Evolutionary conservation across 2,329 filamentous ascomycete species (phyloP), one percentile per base, ranked within the genome.

Genomic region (Alternaria gaisen): DNA sequence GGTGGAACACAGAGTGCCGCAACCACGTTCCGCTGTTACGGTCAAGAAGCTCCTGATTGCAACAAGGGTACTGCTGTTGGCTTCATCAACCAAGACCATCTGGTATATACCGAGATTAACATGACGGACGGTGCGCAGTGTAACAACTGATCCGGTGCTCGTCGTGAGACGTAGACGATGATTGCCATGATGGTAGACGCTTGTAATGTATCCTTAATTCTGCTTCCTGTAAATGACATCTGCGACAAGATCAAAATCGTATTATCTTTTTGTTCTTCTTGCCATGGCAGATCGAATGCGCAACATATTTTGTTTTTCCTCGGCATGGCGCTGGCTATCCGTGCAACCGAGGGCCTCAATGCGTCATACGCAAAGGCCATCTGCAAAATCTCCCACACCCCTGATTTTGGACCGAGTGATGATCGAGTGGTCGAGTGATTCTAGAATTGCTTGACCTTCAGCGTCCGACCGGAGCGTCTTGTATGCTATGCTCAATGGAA

Each of bases 31-130:
- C 44, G 66, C 7, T 68, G 66, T 26, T 68, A 58, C 47, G 64
- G 66, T 0, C 66, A 67, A 36, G 66, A 68, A 53, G 66, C 66
- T 2, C 8, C 22, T 4, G 64, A 68, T 55, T 68, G 66, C 12
- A 68, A 53, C 6, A 53, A 38, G 34, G 44, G 47, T 1, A 60
- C 55, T 14, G 56, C 51, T 22, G 44, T n/a, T 11, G 61, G 59
- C 3, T 60, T 59, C 11, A 68, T 63, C 5, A 63, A 61, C 24
- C 60, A 56, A 46, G 59, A 66, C 34, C 66, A 68, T 50, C 22
- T 63, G 11, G 44, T 56, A 12, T 68, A 68, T 18, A 61, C 64
- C 7, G 60, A 51, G 4, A 53, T 68, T 14, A 24, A 50, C 14
- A 68, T 67, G 66, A 53, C 48, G 3, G 57, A 58, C 12, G 26